These are phyloP conservation scores for Yarrowia keelungensis DNA, from an alignment of 805 yeast genomes.

Conservation along the genomic window DNA sequence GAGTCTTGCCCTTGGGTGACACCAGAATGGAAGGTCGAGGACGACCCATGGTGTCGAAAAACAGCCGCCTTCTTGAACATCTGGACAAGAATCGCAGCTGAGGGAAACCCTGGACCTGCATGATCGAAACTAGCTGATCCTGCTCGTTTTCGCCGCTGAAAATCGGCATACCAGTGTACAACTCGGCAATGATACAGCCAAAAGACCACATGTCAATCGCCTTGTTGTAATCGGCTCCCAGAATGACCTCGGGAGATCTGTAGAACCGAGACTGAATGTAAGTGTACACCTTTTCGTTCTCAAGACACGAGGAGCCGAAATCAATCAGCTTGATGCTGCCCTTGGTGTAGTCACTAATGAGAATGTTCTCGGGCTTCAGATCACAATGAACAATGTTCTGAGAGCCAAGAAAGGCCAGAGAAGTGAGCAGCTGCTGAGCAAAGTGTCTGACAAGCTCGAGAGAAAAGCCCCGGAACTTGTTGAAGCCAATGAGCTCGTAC, in stretches of 20 bases:
- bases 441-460: conserved; percentile 52
- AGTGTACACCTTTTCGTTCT: conserved; percentile 84
- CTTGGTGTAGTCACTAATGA: conserved; percentile 57
- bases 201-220: conserved; percentile 98
- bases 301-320: conserved; percentile 66
- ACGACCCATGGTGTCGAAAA: conserved; percentile 51
- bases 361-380: conserved; percentile 83
- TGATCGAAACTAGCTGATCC: conserved; percentile 86
- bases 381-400: conserved; percentile 78
- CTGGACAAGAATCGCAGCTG: conserved; percentile 52
- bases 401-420: conserved; percentile 65
- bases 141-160: conserved; percentile 93
- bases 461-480: conserved; percentile 50
- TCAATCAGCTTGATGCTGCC: conserved; percentile 74
- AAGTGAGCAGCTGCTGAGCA: conserved; percentile 63
- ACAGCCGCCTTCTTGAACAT: conserved; percentile 51
- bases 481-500: conserved; percentile 59
- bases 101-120: conserved; percentile 91
- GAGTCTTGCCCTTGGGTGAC: conserved; percentile 44
- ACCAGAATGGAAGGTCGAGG: conserved; percentile 45
- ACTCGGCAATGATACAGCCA: conserved; percentile 95
- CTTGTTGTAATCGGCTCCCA: conserved; percentile 87
- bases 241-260: conserved; percentile 93
- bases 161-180: conserved; percentile 90
- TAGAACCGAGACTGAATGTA: conserved; percentile 96